phyloP scores from a whole-genome alignment of 371 early-diverging fungal genomes.

The Mucor saturninus region DNA sequence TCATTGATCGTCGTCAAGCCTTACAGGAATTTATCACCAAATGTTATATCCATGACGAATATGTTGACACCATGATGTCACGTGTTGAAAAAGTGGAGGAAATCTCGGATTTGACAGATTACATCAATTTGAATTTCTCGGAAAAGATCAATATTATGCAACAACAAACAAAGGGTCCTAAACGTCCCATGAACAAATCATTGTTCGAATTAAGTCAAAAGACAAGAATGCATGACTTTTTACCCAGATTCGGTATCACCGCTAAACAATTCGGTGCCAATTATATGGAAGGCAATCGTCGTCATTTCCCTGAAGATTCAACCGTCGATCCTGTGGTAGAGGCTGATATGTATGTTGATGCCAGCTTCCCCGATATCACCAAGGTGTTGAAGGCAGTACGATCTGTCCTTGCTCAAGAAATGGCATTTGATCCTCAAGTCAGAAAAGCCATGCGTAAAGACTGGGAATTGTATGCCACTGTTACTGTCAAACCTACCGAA shows the following conservation, averaged over 20 bases:
- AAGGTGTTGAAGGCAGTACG: slow-evolving; percentile 73
- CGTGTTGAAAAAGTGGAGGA: slow-evolving; percentile 71
- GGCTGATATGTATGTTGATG: slow-evolving; percentile 62
- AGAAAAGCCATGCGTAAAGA: slow-evolving; percentile 80
- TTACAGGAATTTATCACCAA: slow-evolving; percentile 51
- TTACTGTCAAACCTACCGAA: slow-evolving; percentile 84
- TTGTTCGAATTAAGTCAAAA: slow-evolving; percentile 40
- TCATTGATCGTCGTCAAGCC: slow-evolving; percentile 60
- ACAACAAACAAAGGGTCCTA: slow-evolving; percentile 52
- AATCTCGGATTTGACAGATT: slow-evolving; percentile 76
- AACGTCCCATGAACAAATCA: slow-evolving; percentile 46
- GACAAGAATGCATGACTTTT: slow-evolving; percentile 62
- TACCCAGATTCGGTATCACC: slow-evolving; percentile 63
- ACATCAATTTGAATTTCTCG: slow-evolving; percentile 72
- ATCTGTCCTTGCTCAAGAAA: slow-evolving; percentile 73
- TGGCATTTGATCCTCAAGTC: slow-evolving; percentile 84
- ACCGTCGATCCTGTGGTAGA: slow-evolving; percentile 59
- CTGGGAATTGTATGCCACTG: slow-evolving; percentile 70
- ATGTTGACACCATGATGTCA: slow-evolving; percentile 51
- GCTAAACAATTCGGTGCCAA: slow-evolving; percentile 74
- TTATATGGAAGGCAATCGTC: slow-evolving; percentile 57
- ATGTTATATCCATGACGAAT: slow-evolving; percentile 54
- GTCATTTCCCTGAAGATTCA: slow-evolving; percentile 63
- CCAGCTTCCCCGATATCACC: slow-evolving; percentile 58
- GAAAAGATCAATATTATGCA: slow-evolving; percentile 59